Evolutionary conservation across 164 flowering plant species (phyloP).

Genomic region (Sextonia rubra): DNA sequence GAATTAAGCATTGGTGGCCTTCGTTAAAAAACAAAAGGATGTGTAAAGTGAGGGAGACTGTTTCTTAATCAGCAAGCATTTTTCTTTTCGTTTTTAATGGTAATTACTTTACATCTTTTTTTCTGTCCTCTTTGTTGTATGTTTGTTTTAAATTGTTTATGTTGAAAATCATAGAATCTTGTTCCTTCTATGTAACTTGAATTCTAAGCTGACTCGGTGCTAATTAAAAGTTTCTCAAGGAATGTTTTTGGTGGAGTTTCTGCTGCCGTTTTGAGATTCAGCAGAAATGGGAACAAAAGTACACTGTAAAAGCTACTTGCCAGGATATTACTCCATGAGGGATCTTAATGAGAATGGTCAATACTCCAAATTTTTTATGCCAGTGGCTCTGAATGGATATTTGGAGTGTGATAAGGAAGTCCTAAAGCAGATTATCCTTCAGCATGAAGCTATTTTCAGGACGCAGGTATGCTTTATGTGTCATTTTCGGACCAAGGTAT

Average conservation of each 20-base stretch:
- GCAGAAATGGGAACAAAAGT: conserved; percentile 92
- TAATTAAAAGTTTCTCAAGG: not conserved
- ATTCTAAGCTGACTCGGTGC: not conserved
- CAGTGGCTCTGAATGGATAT: conserved; percentile 37
- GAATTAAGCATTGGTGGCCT: too few species aligned
- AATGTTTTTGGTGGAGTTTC: not conserved
- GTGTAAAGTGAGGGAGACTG: too few species aligned
- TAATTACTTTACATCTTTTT: too few species aligned
- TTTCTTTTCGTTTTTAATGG: not conserved
- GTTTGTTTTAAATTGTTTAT: too few species aligned
- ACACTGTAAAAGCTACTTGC: conserved; percentile 60
- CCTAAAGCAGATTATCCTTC: conserved; percentile 74
- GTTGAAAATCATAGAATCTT: not conserved
- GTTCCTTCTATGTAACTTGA: not conserved
- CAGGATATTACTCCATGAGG: conserved; percentile 71
- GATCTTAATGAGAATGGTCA: conserved; percentile 69
- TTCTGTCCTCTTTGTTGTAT: not conserved
- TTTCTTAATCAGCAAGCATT: too few species aligned
- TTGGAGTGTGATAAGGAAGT: conserved; percentile 59
- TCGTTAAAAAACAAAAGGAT: too few species aligned
- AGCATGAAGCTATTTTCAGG: conserved; percentile 78
- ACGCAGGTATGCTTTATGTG: conserved; percentile 52
- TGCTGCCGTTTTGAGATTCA: conserved; percentile 12
- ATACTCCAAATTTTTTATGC: conserved; percentile 42
- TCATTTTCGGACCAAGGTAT: not conserved